phyloP scores from a whole-genome alignment of 2,329 filamentous ascomycete species.

The Pseudopyricularia cyperi region DNA sequence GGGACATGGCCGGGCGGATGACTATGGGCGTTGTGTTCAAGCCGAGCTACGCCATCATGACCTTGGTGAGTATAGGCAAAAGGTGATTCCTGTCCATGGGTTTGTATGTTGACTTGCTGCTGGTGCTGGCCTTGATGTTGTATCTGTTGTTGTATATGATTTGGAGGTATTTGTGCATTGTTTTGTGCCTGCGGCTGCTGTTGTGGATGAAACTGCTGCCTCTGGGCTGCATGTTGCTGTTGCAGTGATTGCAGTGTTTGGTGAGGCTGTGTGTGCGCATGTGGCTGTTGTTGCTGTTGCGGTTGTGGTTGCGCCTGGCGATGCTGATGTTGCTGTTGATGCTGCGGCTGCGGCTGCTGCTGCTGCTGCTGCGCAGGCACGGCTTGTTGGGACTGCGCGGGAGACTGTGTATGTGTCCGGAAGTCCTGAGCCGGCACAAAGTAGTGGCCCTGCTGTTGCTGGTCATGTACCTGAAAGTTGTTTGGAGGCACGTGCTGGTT shows the following conservation, averaged over 20 bases:
- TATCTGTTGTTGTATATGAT: not conserved
- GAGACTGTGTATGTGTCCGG: not conserved
- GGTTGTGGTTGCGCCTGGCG: not conserved
- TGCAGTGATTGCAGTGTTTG: not conserved
- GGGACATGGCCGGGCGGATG: not conserved
- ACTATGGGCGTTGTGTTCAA: not conserved
- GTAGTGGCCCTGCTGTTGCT: not conserved
- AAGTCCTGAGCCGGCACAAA: not conserved
- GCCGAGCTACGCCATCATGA: not conserved
- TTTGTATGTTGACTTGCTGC: not conserved
- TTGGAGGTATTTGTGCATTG: not conserved
- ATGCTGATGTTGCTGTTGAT: not conserved
- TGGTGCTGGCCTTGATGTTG: conserved; percentile 2
- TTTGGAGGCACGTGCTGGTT: not conserved
- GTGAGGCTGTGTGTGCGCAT: not conserved
- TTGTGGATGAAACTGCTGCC: not conserved
- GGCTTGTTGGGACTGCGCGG: not conserved
- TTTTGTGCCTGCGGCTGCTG: not conserved
- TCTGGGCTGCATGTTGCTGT: not conserved
- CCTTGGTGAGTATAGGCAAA: not conserved
- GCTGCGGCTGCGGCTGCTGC: not conserved
- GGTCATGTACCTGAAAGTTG: not conserved
- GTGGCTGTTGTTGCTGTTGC: not conserved
- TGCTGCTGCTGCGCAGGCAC: not conserved
- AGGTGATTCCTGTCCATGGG: not conserved